Conservation (phyloP, 108 stramenopile genomes). For the Nitzschia palea region DNA sequence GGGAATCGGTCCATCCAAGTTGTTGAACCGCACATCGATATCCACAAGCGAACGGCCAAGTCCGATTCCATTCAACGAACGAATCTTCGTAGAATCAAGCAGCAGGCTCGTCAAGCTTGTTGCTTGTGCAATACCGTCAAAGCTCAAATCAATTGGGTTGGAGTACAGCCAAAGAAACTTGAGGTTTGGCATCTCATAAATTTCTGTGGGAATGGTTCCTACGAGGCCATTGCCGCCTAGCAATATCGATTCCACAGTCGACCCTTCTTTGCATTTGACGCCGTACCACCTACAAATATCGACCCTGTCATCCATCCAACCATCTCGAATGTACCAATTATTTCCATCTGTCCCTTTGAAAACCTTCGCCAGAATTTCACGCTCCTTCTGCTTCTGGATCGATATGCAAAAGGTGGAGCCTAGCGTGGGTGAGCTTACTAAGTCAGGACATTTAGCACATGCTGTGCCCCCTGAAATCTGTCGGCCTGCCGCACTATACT, state of each 20-base stretch:
- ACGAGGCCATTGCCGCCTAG: constrained; percentile 77
- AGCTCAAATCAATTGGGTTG: constrained; percentile 73
- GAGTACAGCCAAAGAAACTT: constrained; percentile 79
- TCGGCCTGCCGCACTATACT: constrained; percentile 60
- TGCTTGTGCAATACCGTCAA: constrained; percentile 76
- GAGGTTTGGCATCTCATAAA: constrained; percentile 69
- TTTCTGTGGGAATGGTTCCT: constrained; percentile 69
- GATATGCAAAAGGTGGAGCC: constrained; percentile 61
- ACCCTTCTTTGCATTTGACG: constrained; percentile 60
- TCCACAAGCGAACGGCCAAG: constrained; percentile 55
- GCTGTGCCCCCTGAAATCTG: constrained; percentile 41
- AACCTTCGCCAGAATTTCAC: constrained; percentile 57
- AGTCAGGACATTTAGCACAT: constrained; percentile 59
- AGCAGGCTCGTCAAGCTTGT: constrained; percentile 59
- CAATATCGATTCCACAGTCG: constrained; percentile 58
- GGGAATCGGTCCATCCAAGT: constrained; percentile 61
- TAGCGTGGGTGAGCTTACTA: constrained; percentile 49
- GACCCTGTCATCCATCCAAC: constrained; percentile 58
- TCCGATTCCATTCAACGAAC: constrained; percentile 66
- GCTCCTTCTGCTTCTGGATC: constrained; percentile 40
- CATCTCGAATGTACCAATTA: constrained; percentile 53
- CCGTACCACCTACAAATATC: constrained; percentile 82
- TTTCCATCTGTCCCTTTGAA: constrained; percentile 65
- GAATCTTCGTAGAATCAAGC: constrained; percentile 74
- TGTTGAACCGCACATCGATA: constrained; percentile 79